Base-by-base conservation (phyloP, 2,329 filamentous ascomycete species). In the Plenodomus lindquistii region DNA sequence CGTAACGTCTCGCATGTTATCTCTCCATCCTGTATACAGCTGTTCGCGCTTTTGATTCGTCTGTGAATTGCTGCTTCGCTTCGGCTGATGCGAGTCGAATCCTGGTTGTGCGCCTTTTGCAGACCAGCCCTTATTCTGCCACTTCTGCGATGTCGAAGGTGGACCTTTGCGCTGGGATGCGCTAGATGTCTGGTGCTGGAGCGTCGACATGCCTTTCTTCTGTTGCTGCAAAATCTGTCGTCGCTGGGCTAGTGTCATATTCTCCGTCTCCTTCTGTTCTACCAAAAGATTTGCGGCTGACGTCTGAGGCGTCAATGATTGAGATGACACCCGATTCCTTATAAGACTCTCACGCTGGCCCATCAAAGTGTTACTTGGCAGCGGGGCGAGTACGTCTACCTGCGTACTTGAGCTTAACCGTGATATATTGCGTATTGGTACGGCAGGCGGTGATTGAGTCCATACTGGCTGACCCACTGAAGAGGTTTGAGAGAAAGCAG, bases 171-270 rank as follows among this genome's bases (percentile, higher is more conserved):
- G 44, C 9, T 53, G 59, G 18, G 59, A 58, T 1, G 49, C 41
- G 2, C 54, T 5, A 1, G 57, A 50, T 4, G 49, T 15, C 35
- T 58, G 55, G 11, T 57, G 42, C n/a, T 53, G 51, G 19, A 56
- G 41, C 16, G 37, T 19, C 4, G 52, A 45, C n/a, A 57, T 44
- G 18, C 42, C 20, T 9, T 48, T 36, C 36, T 66, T 61, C 21
- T 71, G 65, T 16, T 64, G 53, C 50, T 75, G 71, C 10, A 77
- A 66, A 15, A 72, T 44, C 15, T 66, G 63, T 52, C 70, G 64
- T 44, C 88, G 85, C 60, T 88, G 83, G 36, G 84, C 87, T 16
- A 94, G 78, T 0, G 89, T 86, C 57, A 93, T 78, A 46, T 91
- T 83, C 51, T 92, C 89, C 1, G 79, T 75, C 59, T 67, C 50